Evolutionary conservation across 352 stramenopile species (phyloP).

Genomic region (Phytophthora citricola): DNA sequence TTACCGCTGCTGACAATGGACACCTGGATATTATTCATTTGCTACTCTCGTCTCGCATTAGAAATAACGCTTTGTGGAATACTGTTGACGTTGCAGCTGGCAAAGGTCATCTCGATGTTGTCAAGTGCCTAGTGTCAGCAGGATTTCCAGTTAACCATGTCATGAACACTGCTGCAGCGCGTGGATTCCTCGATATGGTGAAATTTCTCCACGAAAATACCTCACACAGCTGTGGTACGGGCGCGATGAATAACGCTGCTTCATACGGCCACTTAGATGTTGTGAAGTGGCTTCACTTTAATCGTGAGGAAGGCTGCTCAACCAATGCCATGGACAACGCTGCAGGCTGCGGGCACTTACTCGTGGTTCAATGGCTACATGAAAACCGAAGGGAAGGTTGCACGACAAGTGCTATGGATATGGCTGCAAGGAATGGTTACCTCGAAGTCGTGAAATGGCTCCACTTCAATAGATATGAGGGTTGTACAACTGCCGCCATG

Average conservation of each 20-base stretch:
- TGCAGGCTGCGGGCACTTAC: not conserved
- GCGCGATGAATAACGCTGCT: too few relatives aligned
- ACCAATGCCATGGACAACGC: not conserved
- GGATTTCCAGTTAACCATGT: not conserved
- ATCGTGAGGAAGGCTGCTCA: not conserved
- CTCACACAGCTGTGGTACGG: not conserved
- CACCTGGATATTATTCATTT: too few relatives aligned
- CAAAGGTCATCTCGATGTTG: too few relatives aligned
- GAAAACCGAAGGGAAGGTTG: not conserved
- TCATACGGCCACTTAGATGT: too few relatives aligned
- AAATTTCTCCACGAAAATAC: constrained; percentile 4
- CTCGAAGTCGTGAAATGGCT: too few relatives aligned
- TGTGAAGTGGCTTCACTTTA: not conserved
- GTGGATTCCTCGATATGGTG: constrained; percentile 2
- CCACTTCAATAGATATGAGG: too few relatives aligned
- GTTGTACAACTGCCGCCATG: not conserved
- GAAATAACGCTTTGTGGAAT: too few relatives aligned
- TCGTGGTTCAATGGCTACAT: not conserved
- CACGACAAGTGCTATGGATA: not conserved
- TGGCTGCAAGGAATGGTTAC: not conserved
- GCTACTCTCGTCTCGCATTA: too few relatives aligned
- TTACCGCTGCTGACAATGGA: too few relatives aligned
- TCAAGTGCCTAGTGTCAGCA: not conserved
- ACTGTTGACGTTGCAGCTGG: too few relatives aligned
- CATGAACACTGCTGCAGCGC: not conserved